These are phyloP conservation scores for Talaromyces borbonicus DNA, from an alignment of 495 filamentous ascomycete species.

Conservation along the genomic window DNA sequence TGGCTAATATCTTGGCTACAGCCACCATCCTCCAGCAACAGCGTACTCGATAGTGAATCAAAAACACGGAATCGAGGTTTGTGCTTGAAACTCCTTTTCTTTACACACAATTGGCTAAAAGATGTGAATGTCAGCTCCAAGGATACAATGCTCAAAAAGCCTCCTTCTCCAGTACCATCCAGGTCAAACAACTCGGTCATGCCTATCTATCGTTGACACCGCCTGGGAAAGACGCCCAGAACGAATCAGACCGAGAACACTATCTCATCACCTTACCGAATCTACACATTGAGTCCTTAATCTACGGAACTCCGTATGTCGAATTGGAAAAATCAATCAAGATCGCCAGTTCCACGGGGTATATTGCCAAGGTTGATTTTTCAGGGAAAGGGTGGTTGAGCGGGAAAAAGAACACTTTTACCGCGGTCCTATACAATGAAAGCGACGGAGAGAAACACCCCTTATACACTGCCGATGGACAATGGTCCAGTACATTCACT, in stretches of 20 bases:
- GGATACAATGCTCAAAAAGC: conserved; percentile 99
- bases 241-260: conserved; percentile 45
- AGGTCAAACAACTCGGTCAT: conserved; percentile 93
- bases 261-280: conserved; percentile 88
- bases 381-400: conserved; percentile 86
- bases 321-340: conserved; percentile 76
- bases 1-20: too few relatives aligned
- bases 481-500: conserved; percentile 80
- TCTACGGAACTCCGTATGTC: conserved; percentile 83
- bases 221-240: conserved; percentile 38
- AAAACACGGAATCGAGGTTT: conserved; percentile 63
- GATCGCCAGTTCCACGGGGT: conserved; percentile 79
- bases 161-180: conserved; percentile 83
- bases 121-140: conserved; percentile 46
- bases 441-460: conserved; percentile 68
- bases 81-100: conserved; percentile 7
- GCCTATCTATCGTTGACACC: conserved; percentile 70
- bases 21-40: conserved; percentile 95
- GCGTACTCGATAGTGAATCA: conserved; percentile 87
- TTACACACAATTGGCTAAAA: background rate
- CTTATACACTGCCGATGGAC: conserved; percentile 77
- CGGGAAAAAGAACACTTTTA: conserved; percentile 91
- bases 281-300: conserved; percentile 88
- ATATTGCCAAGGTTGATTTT: conserved; percentile 87
- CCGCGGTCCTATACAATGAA: conserved; percentile 61